These are phyloP conservation scores for Chenopodium berlandieri DNA, from an alignment of 148 eudicot species.

Conservation along the genomic window DNA sequence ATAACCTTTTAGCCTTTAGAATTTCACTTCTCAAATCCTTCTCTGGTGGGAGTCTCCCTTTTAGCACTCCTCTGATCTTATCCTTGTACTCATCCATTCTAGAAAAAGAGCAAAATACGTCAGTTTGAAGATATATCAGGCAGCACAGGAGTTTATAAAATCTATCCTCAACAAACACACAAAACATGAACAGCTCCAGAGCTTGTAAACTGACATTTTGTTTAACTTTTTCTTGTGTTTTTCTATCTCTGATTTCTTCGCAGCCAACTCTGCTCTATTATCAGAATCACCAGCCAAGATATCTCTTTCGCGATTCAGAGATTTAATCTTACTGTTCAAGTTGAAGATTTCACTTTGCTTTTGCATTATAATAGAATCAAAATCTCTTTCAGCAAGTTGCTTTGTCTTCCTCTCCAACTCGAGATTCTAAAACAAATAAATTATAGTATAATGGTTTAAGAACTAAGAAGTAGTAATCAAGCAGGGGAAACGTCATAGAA, in stretches of 20 bases:
- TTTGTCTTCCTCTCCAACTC: conserved; percentile 63
- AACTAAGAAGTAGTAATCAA: not conserved
- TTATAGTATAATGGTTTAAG: not conserved
- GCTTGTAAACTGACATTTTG: conserved; percentile 57
- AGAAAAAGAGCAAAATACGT: conserved; percentile 33
- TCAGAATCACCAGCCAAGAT: conserved; percentile 59
- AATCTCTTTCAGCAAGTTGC: conserved; percentile 51
- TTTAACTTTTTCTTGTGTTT: conserved; percentile 55
- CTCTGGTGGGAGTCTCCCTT: conserved; percentile 87
- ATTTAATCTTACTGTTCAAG: conserved; percentile 49
- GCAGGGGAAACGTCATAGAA: not conserved
- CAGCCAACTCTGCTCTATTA: conserved; percentile 60
- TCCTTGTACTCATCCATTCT: conserved; percentile 84
- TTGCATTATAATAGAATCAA: conserved; percentile 37
- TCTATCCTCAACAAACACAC: not conserved
- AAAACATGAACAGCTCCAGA: not conserved
- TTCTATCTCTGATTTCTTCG: conserved; percentile 66
- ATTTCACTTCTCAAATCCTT: conserved; percentile 74
- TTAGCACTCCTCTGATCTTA: conserved; percentile 69
- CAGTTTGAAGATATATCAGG: conserved; percentile 20
- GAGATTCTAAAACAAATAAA: conserved; percentile 42
- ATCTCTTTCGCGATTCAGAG: conserved; percentile 55
- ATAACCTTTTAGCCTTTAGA: conserved; percentile 63
- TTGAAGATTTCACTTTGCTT: conserved; percentile 43
- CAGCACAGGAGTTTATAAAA: not conserved